Conservation (phyloP, 495 filamentous ascomycete genomes). For the Aspergillus nanangensis region DNA sequence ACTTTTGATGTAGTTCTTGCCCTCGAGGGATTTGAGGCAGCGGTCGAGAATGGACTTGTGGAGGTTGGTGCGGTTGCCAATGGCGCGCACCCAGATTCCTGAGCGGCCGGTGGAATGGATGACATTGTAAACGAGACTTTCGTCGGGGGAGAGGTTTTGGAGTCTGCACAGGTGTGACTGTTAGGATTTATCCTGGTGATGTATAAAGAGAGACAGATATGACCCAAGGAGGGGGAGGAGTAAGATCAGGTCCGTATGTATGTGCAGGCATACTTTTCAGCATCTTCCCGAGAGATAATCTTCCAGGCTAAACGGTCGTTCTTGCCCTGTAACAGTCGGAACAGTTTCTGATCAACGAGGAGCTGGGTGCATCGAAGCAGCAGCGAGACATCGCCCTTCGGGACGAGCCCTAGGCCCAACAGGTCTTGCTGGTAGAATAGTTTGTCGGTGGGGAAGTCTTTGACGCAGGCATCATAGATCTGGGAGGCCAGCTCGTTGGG, state of each 20-base stretch:
- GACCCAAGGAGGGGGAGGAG: constrained; percentile 10
- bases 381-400: constrained; percentile 51
- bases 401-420: constrained; percentile 54
- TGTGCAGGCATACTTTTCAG: constrained; percentile 54
- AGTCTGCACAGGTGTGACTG: constrained; percentile 52
- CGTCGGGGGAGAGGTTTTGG: constrained; percentile 60
- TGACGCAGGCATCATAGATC: constrained; percentile 41
- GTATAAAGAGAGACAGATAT: no score
- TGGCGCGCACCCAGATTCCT: constrained; percentile 82
- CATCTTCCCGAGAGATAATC: constrained; percentile 62
- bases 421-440: constrained; percentile 67
- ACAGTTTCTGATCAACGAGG: constrained; percentile 62
- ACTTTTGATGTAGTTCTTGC: constrained; percentile 82
- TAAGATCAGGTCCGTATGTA: not conserved
- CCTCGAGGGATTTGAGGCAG: constrained; percentile 71
- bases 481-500: constrained; percentile 36
- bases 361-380: constrained; percentile 58
- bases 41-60: constrained; percentile 73
- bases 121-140: constrained; percentile 74
- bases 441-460: constrained; percentile 39
- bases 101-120: constrained; percentile 77
- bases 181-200: no score
- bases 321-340: constrained; percentile 52
- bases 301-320: constrained; percentile 59
- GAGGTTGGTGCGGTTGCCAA: constrained; percentile 69